Evolutionary conservation across 148 eudicot genomes (phyloP).

Genomic region (Talinum fruticosum): DNA sequence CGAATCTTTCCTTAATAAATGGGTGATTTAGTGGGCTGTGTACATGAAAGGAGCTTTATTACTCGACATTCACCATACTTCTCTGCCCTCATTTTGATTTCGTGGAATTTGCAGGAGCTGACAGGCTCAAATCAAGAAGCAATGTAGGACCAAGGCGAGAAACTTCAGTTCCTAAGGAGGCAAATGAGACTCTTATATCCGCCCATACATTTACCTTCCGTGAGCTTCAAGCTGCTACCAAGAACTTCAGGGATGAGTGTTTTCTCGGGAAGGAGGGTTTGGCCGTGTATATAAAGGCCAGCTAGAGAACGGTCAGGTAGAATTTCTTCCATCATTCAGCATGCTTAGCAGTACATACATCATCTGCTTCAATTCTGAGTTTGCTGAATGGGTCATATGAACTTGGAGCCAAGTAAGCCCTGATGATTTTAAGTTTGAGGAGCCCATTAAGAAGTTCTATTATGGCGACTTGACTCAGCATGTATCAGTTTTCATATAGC

Average conservation of each 20-base stretch:
- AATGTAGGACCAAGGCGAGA: slow-evolving; percentile 51
- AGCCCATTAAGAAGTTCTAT: slow-evolving; percentile 1
- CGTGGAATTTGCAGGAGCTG: slow-evolving; percentile 56
- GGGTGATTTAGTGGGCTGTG: slow-evolving; percentile 6
- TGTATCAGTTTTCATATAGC: background rate
- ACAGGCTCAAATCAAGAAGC: slow-evolving; percentile 56
- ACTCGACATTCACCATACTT: background rate
- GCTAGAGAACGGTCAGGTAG: slow-evolving; percentile 71
- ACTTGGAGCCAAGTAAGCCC: background rate
- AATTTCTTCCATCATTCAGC: background rate
- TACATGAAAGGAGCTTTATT: slow-evolving; percentile 2
- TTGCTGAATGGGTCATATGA: background rate
- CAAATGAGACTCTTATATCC: slow-evolving; percentile 46
- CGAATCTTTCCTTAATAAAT: slow-evolving; percentile 11
- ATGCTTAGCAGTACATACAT: background rate
- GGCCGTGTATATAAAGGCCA: slow-evolving; percentile 85
- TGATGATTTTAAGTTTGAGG: background rate
- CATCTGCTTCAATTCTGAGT: background rate
- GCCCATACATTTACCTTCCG: slow-evolving; percentile 86
- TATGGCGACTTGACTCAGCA: background rate
- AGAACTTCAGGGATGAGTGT: slow-evolving; percentile 69
- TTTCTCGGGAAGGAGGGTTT: slow-evolving; percentile 95
- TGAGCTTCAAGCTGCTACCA: slow-evolving; percentile 83
- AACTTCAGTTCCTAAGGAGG: slow-evolving; percentile 41
- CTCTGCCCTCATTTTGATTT: background rate